Evolutionary conservation across 2,329 filamentous ascomycete species (phyloP).

Genomic region (Helotiales sp.): DNA sequence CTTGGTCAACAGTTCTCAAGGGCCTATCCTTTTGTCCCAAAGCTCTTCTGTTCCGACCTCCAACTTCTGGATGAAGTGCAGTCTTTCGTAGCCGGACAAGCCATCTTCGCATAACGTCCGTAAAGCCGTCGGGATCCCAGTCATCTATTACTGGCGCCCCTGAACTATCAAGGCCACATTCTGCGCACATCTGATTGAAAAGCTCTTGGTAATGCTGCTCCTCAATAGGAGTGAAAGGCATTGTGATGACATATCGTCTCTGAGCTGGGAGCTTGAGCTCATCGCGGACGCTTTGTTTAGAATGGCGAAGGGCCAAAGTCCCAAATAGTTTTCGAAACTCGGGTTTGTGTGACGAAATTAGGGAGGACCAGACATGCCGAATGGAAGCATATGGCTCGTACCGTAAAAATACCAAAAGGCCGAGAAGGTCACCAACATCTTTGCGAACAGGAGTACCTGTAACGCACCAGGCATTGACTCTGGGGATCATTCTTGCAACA

Average conservation of each 20-base stretch:
- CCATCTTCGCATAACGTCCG: slow-evolving; percentile 79
- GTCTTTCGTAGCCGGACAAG: slow-evolving; percentile 79
- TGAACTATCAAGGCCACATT: slow-evolving; percentile 66
- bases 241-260: slow-evolving; percentile 83
- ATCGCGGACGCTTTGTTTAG: slow-evolving; percentile 77
- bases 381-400: slow-evolving; percentile 76
- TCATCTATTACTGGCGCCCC: slow-evolving; percentile 69
- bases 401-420: slow-evolving; percentile 79
- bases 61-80: slow-evolving; percentile 84
- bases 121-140: slow-evolving; percentile 65
- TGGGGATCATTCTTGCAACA: slow-evolving; percentile 79
- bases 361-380: slow-evolving; percentile 67
- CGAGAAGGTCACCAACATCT: slow-evolving; percentile 77
- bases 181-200: slow-evolving; percentile 75
- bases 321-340: slow-evolving; percentile 73
- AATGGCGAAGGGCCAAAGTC: slow-evolving; percentile 79
- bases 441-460: slow-evolving; percentile 89
- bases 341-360: slow-evolving; percentile 64
- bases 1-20: slow-evolving; percentile 82
- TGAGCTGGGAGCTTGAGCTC: slow-evolving; percentile 83
- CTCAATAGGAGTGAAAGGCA: slow-evolving; percentile 89
- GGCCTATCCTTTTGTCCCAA: slow-evolving; percentile 68
- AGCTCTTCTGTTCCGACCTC: slow-evolving; percentile 66
- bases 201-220: slow-evolving; percentile 85
- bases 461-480: slow-evolving; percentile 88